Percentiles rank a stretch among this genome's conserved stretches.
phyloP scores from a whole-genome alignment of 176 grass and related monocot species.

The Carex littledalei region DNA sequence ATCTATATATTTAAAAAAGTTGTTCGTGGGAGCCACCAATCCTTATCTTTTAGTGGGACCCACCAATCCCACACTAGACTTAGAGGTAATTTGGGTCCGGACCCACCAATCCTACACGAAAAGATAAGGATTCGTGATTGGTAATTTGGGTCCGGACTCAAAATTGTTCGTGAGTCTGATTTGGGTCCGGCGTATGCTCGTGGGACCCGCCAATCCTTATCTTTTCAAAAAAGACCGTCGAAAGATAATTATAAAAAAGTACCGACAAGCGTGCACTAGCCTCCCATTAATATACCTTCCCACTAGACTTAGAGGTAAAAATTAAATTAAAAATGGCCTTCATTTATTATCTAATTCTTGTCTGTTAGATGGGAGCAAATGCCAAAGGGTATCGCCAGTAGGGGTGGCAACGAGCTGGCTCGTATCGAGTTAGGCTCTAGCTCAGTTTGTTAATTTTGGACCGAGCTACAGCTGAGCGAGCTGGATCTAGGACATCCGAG shows the following conservation, averaged over 20 bases:
- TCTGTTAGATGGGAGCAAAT: background rate
- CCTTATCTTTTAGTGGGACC: background rate
- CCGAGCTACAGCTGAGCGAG: too few relatives aligned
- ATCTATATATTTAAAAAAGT: too few relatives aligned
- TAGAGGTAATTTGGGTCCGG: too few relatives aligned
- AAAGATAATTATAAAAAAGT: background rate
- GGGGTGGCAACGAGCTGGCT: too few relatives aligned
- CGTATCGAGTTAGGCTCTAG: too few relatives aligned
- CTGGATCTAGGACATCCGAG: too few relatives aligned
- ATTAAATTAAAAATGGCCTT: background rate
- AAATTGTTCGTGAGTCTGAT: too few relatives aligned
- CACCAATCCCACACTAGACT: background rate
- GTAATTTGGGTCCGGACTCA: too few relatives aligned
- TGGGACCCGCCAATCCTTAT: background rate
- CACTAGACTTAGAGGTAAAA: background rate
- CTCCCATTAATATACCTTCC: background rate
- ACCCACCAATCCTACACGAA: too few relatives aligned
- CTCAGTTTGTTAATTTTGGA: too few relatives aligned
- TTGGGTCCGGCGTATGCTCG: background rate
- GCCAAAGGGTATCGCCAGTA: too few relatives aligned
- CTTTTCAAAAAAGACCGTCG: background rate
- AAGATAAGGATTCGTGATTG: too few relatives aligned
- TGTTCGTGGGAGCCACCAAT: background rate
- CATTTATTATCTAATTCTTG: background rate
- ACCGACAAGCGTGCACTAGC: background rate